Conservation (phyloP, 345 rosid genomes). For the Brassica incana region DNA sequence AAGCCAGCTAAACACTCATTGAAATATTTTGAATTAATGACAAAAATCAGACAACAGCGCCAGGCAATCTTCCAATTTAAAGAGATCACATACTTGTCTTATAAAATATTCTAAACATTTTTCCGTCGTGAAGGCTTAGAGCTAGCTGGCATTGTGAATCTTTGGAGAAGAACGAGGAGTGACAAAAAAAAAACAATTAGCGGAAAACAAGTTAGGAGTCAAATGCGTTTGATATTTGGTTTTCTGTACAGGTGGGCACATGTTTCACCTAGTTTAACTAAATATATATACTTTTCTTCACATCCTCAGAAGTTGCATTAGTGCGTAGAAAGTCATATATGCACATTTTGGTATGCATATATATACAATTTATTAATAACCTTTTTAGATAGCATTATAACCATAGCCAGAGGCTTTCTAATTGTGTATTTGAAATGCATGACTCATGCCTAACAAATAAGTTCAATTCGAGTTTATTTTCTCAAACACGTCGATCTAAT, state of each 20-base stretch:
- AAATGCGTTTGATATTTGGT: slow-evolving; percentile 12
- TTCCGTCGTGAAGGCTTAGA: slow-evolving; percentile 28
- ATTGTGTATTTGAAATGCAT: neutral
- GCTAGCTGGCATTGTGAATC: slow-evolving; percentile 37
- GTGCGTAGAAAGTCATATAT: neutral
- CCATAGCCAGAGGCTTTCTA: neutral
- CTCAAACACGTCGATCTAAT: neutral
- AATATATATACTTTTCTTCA: neutral
- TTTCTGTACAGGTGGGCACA: slow-evolving; percentile 22
- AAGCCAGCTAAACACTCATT: slow-evolving; percentile 25
- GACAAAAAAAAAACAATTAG: neutral
- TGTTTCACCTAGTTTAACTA: slow-evolving; percentile 25
- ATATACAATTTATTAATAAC: neutral
- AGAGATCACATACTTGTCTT: slow-evolving; percentile 30
- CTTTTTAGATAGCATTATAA: neutral
- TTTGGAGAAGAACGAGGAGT: slow-evolving; percentile 29
- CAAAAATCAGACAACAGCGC: slow-evolving; percentile 36
- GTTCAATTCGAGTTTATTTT: neutral
- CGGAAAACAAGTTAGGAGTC: slow-evolving; percentile 15
- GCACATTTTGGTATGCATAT: slow-evolving; percentile 21
- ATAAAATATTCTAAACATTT: slow-evolving; percentile 2
- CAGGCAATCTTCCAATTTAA: slow-evolving; percentile 25
- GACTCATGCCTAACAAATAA: neutral
- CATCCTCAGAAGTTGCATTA: slow-evolving; percentile 16
- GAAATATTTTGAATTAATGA: slow-evolving; percentile 4